phyloP scores from a whole-genome alignment of 257 asterid genomes.

The Fraxinus cuspidata region DNA sequence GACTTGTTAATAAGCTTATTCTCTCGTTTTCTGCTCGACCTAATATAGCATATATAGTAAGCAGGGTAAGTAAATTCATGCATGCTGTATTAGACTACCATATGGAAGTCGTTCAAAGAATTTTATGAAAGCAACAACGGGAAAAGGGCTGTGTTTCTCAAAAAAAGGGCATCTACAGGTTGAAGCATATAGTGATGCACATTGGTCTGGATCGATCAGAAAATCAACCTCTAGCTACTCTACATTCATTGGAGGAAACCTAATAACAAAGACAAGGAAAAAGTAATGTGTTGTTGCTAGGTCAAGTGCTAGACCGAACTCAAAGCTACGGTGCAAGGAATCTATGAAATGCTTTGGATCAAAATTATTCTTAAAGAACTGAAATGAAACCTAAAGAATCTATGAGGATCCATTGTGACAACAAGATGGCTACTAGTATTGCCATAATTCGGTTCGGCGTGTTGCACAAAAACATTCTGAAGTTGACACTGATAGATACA shows the following conservation, averaged over 20 bases:
- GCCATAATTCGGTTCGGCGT: not conserved
- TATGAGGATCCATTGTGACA: not conserved
- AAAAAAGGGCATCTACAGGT: too few relatives aligned
- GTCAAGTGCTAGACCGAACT: not conserved
- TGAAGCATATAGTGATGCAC: too few relatives aligned
- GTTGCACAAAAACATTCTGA: not conserved
- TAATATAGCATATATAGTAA: too few relatives aligned
- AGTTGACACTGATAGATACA: not conserved
- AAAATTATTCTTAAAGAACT: not conserved
- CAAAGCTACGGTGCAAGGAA: not conserved
- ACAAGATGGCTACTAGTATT: not conserved
- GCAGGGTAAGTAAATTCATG: too few relatives aligned
- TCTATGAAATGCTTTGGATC: not conserved
- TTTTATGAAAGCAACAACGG: too few relatives aligned
- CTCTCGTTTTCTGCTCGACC: too few relatives aligned
- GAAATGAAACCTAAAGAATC: not conserved
- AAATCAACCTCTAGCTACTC: too few relatives aligned
- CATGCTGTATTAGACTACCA: too few relatives aligned
- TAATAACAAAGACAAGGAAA: not conserved
- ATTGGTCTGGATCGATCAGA: too few relatives aligned
- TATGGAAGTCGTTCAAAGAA: too few relatives aligned
- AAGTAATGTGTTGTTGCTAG: not conserved
- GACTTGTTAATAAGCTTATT: too few relatives aligned
- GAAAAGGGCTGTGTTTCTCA: too few relatives aligned
- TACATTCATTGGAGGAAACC: not conserved